Conservation (phyloP, 768 basidiomycete genomes). For the Chalciporus piperatus region DNA sequence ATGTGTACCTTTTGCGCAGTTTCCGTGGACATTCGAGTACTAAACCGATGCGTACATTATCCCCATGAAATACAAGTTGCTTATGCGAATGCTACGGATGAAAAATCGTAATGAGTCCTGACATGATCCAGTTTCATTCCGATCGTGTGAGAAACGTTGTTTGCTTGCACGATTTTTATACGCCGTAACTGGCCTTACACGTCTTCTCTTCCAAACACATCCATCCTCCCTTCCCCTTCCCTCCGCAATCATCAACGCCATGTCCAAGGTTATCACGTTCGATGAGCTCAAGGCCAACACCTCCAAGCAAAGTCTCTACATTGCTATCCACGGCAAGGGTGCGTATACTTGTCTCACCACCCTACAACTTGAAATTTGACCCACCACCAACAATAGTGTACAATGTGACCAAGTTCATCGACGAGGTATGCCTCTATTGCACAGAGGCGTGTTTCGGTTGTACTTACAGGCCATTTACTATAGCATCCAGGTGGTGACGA, state of each 20-base stretch:
- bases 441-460: neutral
- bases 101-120: neutral
- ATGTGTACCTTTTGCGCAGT: constrained; percentile 35
- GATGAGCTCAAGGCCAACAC: constrained; percentile 79
- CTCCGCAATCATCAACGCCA: constrained; percentile 11
- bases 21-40: constrained; percentile 72
- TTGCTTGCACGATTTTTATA: constrained; percentile 13
- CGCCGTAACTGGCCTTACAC: neutral
- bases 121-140: neutral
- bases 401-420: constrained; percentile 89
- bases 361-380: constrained; percentile 1
- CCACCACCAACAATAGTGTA: constrained; percentile 60
- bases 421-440: constrained; percentile 62
- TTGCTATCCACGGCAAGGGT: constrained; percentile 89
- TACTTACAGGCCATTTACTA: constrained; percentile 10
- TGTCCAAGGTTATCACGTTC: constrained; percentile 56
- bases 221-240: constrained; percentile 5
- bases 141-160: constrained; percentile 28
- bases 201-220: neutral
- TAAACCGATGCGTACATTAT: constrained; percentile 57
- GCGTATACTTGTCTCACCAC: constrained; percentile 3
- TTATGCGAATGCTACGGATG: neutral
- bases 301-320: constrained; percentile 71
- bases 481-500: constrained; percentile 99
- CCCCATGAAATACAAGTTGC: neutral